Percentiles rank a stretch among this genome's conserved stretches.
These are phyloP conservation scores for Tilletia horrida DNA, from an alignment of 1,284 basidiomycete genomes.

Conservation along the genomic window DNA sequence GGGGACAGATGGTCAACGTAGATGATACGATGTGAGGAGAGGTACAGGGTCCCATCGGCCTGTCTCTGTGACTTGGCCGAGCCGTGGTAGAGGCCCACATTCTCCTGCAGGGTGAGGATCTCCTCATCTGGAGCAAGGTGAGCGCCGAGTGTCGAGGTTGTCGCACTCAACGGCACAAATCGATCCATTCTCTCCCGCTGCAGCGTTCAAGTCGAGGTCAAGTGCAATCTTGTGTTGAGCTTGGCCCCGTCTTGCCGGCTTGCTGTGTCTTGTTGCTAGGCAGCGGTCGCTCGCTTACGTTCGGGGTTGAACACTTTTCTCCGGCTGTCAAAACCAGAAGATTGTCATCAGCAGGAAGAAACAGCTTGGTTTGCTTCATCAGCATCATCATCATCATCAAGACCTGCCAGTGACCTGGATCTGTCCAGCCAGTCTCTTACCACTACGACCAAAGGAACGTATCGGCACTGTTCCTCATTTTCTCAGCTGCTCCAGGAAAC, in stretches of 20 bases:
- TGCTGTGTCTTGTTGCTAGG: not conserved
- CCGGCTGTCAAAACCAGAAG: no score
- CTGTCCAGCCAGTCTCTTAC: no score
- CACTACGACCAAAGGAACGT: no score
- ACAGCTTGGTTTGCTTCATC: no score
- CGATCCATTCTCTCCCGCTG: conserved; percentile 34
- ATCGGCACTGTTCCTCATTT: no score
- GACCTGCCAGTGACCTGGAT: no score
- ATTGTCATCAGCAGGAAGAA: no score
- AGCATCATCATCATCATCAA: no score
- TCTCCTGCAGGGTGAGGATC: conserved; percentile 39
- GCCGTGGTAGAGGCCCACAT: conserved; percentile 57
- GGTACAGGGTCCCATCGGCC: conserved; percentile 69
- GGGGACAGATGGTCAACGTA: conserved; percentile 70
- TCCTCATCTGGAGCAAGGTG: conserved; percentile 43
- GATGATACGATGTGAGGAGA: conserved; percentile 81
- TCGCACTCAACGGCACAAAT: conserved; percentile 42
- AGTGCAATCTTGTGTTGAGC: no score
- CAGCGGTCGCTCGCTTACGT: not conserved
- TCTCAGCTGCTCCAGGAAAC: no score
- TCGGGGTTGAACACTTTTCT: no score
- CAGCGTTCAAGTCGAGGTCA: not conserved
- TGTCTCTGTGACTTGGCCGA: conserved; percentile 73
- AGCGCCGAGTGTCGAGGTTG: conserved; percentile 30
- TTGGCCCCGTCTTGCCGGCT: no score